Evolutionary conservation across 345 rosid species (phyloP).

Genomic region (Gossypium rotundifolium): DNA sequence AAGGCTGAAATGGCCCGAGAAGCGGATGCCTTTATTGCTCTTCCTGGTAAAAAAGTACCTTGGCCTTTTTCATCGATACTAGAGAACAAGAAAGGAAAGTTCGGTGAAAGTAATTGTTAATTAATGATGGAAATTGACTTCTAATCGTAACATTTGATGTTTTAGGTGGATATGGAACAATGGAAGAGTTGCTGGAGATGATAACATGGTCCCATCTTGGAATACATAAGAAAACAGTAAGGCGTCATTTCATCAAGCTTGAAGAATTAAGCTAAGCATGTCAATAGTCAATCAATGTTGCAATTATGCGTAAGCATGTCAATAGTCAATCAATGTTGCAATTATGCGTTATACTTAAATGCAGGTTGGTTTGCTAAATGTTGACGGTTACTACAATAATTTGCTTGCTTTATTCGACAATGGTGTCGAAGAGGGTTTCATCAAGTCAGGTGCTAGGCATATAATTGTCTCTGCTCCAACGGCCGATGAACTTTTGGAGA

Average conservation of each 20-base stretch:
- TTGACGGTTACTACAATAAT: slow-evolving; percentile 82
- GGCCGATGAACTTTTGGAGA: slow-evolving; percentile 69
- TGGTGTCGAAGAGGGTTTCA: slow-evolving; percentile 91
- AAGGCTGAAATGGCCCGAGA: slow-evolving; percentile 97
- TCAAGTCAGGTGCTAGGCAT: slow-evolving; percentile 73
- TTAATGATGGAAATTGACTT: background rate
- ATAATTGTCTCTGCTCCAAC: slow-evolving; percentile 83
- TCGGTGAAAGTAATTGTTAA: background rate
- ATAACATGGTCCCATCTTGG: slow-evolving; percentile 98
- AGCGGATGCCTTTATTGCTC: slow-evolving; percentile 92
- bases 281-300: background rate
- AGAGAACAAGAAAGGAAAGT: slow-evolving; percentile 8
- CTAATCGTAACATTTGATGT: slow-evolving; percentile 10
- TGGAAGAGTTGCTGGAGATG: slow-evolving; percentile 96
- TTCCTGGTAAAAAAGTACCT: slow-evolving; percentile 59
- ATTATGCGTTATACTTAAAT: background rate
- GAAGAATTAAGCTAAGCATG: background rate
- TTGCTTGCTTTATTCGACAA: slow-evolving; percentile 82
- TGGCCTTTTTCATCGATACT: background rate
- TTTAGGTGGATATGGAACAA: slow-evolving; percentile 93
- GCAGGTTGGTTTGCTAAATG: slow-evolving; percentile 91
- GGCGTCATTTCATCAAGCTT: slow-evolving; percentile 16
- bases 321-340: background rate
- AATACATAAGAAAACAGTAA: slow-evolving; percentile 87
- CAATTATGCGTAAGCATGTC: background rate